Evolutionary conservation across 345 rosid species (phyloP).

Genomic region (Atalantia buxifolia): DNA sequence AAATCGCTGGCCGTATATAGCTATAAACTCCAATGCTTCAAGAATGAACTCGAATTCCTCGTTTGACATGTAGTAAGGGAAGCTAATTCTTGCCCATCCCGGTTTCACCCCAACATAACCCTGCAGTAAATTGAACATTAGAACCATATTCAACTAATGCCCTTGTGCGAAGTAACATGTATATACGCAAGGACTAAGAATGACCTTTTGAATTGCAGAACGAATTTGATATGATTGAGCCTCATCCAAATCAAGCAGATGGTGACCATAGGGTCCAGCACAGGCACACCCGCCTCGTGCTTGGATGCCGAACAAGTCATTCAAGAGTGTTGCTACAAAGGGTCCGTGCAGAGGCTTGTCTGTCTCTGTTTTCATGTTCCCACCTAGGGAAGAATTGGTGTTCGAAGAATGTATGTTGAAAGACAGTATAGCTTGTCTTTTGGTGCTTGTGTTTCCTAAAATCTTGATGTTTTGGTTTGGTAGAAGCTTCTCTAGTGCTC

Average conservation of each 20-base stretch:
- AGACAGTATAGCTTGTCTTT: conserved; percentile 45
- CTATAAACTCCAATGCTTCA: conserved; percentile 46
- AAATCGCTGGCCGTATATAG: conserved; percentile 49
- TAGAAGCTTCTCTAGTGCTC: conserved; percentile 40
- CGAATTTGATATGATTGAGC: conserved; percentile 28
- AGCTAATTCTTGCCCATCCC: conserved; percentile 58
- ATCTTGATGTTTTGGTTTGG: conserved; percentile 38
- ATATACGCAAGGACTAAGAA: neutral
- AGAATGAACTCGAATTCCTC: conserved; percentile 53
- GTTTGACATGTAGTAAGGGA: conserved; percentile 56
- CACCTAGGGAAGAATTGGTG: neutral
- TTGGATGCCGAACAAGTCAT: conserved; percentile 63
- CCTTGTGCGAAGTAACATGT: neutral
- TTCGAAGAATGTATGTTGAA: conserved; percentile 45
- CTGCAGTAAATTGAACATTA: conserved; percentile 25
- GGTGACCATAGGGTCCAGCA: conserved; percentile 66
- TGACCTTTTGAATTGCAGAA: conserved; percentile 38
- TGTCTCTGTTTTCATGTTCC: neutral
- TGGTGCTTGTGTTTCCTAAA: conserved; percentile 36
- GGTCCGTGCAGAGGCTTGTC: conserved; percentile 59
- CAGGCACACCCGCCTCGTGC: conserved; percentile 29
- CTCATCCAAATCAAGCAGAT: conserved; percentile 32
- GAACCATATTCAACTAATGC: neutral
- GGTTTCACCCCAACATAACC: conserved; percentile 28
- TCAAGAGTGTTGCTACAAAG: conserved; percentile 46